Conservation (phyloP, 257 asterid species). For the Coffea eugenioides region DNA sequence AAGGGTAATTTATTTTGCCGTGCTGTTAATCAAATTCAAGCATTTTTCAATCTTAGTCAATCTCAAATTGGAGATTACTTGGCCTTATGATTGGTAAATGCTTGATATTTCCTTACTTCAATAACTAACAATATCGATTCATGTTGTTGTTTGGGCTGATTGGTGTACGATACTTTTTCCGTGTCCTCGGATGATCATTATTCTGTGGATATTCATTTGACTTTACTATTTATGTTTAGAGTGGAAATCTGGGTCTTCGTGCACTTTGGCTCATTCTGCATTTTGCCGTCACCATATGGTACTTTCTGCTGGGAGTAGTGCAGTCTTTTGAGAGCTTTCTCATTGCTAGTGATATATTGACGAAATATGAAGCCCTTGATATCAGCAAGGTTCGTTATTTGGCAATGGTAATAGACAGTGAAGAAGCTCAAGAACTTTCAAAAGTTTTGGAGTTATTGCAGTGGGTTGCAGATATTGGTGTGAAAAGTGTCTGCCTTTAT, state of each 20-base stretch:
- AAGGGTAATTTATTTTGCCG: too few relatives aligned
- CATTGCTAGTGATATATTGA: conserved; percentile 57
- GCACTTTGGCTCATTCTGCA: conserved; percentile 65
- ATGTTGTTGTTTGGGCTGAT: too few relatives aligned
- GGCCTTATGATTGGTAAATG: too few relatives aligned
- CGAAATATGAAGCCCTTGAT: conserved; percentile 53
- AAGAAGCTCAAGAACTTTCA: conserved; percentile 66
- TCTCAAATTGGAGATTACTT: too few relatives aligned
- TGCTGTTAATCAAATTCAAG: too few relatives aligned
- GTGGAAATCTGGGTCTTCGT: conserved; percentile 47
- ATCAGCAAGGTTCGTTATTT: conserved; percentile 68
- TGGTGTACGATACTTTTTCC: too few relatives aligned
- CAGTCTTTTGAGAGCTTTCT: conserved; percentile 63
- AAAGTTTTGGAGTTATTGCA: conserved; percentile 68
- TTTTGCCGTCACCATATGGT: conserved; percentile 62
- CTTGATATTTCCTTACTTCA: too few relatives aligned
- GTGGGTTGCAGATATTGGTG: conserved; percentile 46
- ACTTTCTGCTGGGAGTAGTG: conserved; percentile 43
- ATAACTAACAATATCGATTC: too few relatives aligned
- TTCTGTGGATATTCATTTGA: conserved; percentile 21
- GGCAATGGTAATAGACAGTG: conserved; percentile 66
- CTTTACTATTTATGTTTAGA: conserved; percentile 31
- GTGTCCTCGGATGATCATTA: too few relatives aligned
- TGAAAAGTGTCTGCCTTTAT: conserved; percentile 54
- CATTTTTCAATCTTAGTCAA: too few relatives aligned